Evolutionary conservation across 73 alveolate species (phyloP).

Genomic region (Symbiodinium pilosum): DNA sequence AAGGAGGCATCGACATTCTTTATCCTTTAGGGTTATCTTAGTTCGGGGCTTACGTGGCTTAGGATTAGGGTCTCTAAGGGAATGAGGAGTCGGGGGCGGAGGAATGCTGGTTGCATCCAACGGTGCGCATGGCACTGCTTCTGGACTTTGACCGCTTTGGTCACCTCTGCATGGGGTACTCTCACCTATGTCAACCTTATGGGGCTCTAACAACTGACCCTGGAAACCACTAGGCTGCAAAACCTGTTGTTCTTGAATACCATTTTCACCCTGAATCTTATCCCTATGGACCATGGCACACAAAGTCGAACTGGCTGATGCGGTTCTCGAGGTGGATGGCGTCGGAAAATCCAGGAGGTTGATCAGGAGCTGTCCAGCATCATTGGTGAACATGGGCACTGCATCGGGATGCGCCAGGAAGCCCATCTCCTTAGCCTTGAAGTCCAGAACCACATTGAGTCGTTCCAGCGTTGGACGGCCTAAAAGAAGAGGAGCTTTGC

Average conservation of each 20-base stretch:
- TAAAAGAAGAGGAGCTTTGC: background rate
- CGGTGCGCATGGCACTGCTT: no score
- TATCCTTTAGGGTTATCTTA: background rate
- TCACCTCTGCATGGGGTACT: no score
- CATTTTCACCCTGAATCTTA: no score
- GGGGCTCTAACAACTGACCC: no score
- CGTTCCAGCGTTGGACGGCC: slow-evolving; percentile 58
- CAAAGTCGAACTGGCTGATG: no score
- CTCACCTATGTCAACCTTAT: no score
- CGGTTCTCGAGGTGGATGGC: no score
- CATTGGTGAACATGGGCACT: background rate
- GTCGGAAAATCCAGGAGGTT: slow-evolving; percentile 11
- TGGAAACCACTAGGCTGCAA: no score
- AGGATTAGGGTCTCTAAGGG: background rate
- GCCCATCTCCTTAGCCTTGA: background rate
- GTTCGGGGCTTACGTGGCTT: background rate
- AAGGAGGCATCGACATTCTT: background rate
- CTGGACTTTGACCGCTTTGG: no score
- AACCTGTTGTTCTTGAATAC: no score
- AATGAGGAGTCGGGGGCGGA: background rate
- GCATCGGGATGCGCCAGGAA: background rate
- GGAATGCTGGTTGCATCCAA: background rate
- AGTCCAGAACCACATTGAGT: background rate
- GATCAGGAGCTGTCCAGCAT: slow-evolving; percentile 27
- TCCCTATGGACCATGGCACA: no score